Evolutionary conservation across 257 asterid genomes (phyloP).

Genomic region (Osmanthus fragrans): DNA sequence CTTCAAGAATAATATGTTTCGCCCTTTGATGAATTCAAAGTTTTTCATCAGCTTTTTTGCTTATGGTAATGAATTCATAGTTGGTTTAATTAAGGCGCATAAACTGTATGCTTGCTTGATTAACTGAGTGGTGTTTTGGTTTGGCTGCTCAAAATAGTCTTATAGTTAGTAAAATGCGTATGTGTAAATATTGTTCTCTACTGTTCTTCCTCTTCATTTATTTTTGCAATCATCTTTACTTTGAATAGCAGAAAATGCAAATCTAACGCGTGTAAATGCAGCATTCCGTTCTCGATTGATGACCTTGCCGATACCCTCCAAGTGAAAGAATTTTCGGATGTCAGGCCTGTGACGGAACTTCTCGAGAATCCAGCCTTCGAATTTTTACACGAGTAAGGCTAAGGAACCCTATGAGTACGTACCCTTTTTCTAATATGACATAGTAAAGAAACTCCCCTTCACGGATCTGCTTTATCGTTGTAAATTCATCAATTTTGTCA

Average conservation of each 20-base stretch:
- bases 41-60: not conserved
- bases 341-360: conserved; percentile 73
- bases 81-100: not conserved
- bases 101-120: not conserved
- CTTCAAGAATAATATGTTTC: not conserved
- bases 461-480: conserved; percentile 29
- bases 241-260: not conserved
- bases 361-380: conserved; percentile 80
- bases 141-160: not conserved
- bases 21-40: not conserved
- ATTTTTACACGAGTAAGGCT: conserved; percentile 73
- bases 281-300: conserved; percentile 93
- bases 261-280: conserved; percentile 33
- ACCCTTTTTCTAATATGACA: conserved; percentile 15
- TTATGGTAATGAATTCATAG: not conserved
- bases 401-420: conserved; percentile 27
- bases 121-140: not conserved
- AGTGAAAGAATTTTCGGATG: conserved; percentile 86
- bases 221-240: not conserved
- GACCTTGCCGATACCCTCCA: conserved; percentile 72
- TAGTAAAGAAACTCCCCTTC: conserved; percentile 8
- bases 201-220: not conserved
- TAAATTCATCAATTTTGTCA: conserved; percentile 43
- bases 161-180: not conserved
- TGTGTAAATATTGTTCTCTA: not conserved